These are phyloP conservation scores for Penicillium sp. DNA, from an alignment of 2,329 filamentous ascomycete genomes.

Conservation along the genomic window DNA sequence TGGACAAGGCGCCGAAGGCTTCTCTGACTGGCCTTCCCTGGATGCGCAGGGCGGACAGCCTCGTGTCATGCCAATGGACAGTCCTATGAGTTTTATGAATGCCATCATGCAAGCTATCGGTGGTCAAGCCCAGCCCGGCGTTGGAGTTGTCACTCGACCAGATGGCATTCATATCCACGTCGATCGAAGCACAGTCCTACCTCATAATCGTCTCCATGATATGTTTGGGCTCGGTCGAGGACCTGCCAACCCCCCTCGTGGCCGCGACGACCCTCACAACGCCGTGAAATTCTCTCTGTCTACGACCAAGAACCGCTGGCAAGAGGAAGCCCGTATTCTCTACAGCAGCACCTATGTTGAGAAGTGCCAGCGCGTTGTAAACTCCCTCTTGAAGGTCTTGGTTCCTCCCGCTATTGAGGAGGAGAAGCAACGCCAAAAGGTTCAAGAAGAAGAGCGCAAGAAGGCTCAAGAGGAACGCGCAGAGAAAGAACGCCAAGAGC, in stretches of 20 bases:
- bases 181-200: conserved; percentile 54
- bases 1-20: conserved; percentile 43
- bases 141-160: conserved; percentile 49
- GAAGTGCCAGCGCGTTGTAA: conserved; percentile 69
- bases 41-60: conserved; percentile 49
- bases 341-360: conserved; percentile 73
- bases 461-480: conserved; percentile 64
- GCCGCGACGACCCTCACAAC: conserved; percentile 61
- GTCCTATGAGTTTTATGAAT: conserved; percentile 61
- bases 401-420: conserved; percentile 83
- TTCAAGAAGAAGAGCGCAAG: conserved; percentile 60
- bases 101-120: conserved; percentile 61
- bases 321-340: conserved; percentile 85
- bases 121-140: conserved; percentile 47
- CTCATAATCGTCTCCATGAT: conserved; percentile 58
- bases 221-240: conserved; percentile 42
- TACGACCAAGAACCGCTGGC: conserved; percentile 77
- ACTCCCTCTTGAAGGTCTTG: conserved; percentile 71
- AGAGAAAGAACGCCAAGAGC: conserved; percentile 66
- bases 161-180: conserved; percentile 61
- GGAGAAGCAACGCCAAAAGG: conserved; percentile 71
- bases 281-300: conserved; percentile 75
- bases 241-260: conserved; percentile 34
- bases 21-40: conserved; percentile 59
- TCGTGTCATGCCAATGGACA: conserved; percentile 51